Base-by-base conservation (phyloP, 2,329 filamentous ascomycete genomes). In the Phialophora chinensis region DNA sequence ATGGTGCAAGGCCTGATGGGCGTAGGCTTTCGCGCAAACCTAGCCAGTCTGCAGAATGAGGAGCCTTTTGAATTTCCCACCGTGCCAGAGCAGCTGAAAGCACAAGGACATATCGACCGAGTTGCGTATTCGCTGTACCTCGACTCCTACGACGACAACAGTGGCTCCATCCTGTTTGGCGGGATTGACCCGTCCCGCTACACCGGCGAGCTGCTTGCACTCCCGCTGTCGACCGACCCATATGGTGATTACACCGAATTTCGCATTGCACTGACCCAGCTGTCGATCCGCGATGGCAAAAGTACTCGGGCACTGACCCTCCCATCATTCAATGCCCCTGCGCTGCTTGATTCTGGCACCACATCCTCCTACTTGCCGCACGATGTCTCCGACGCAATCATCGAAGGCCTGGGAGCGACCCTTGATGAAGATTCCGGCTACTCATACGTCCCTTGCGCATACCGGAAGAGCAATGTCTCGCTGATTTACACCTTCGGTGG, bases 31-130 rank as follows among this genome's bases (percentile, higher is more conserved):
- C 76, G 84, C n/a, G 52, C 62, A n/a, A 68, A 69, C 8, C 92
- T 90, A 11, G 84, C 97, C 4, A 94, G 92, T 71, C 84, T 99
- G 27, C 98, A 94, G 95, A 98, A 99, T 80, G 98, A 92, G 84
- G 93, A 93, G 79, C 92, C 93, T 0, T 86, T 98, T 62, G 97
- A 97, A 75, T 81, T 88, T 67, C 87, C 91, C 68, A 93, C 97
- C 77, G 86, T 87, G 44, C 87, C 94, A 65, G 92, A 96, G 75
- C 84, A 35, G 49, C 47, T 62, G 44, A 27, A 35, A 38, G 49
- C 42, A 14, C 59, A 62, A 72, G 65, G 65, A 6, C 33, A 64
- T 11, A 69, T 71, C 31, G 65, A 63, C 54, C 27, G 60, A 27
- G 50, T 64, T 14, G 64, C 67, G 11, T 71, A 67, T 57, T 60